These are phyloP conservation scores for Hypoxylon intermedium DNA, from an alignment of 495 filamentous ascomycete genomes.

Conservation along the genomic window DNA sequence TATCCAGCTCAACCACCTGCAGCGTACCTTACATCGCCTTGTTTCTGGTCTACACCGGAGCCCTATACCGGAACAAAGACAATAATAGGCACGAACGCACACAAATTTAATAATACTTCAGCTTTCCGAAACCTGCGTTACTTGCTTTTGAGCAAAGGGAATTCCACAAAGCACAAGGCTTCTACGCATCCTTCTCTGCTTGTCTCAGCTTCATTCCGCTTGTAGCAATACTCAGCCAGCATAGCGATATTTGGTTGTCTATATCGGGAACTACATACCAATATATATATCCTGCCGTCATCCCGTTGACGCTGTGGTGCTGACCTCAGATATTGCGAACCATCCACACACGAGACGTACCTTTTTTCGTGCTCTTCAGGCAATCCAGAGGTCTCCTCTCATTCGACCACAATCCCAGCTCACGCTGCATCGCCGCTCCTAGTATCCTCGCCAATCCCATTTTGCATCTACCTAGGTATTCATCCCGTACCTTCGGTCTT, in stretches of 20 bases:
- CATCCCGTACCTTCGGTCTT: constrained; percentile 37
- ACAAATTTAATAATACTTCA: constrained; percentile 43
- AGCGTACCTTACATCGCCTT: constrained; percentile 38
- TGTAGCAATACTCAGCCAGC: constrained; percentile 19
- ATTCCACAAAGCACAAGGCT: constrained; percentile 32
- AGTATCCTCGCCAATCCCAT: constrained; percentile 47
- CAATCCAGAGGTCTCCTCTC: constrained; percentile 29
- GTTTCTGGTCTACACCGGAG: constrained; percentile 34
- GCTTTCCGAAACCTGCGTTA: constrained; percentile 45
- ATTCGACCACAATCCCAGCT: constrained; percentile 47
- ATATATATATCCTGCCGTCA: constrained; percentile 45
- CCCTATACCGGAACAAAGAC: constrained; percentile 34
- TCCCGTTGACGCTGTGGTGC: constrained; percentile 44
- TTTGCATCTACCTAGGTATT: constrained; percentile 31
- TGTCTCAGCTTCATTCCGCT: constrained; percentile 41
- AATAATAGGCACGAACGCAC: constrained; percentile 35
- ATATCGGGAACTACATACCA: constrained; percentile 32
- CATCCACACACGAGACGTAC: constrained; percentile 28
- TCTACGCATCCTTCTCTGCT: constrained; percentile 41
- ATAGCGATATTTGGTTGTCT: too few species aligned
- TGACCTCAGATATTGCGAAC: constrained; percentile 48
- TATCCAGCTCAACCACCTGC: constrained; percentile 35
- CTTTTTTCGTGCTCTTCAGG: constrained; percentile 17
- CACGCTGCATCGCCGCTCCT: constrained; percentile 47
- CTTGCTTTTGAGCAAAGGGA: constrained; percentile 34